Conservation (phyloP, 2,329 filamentous ascomycete genomes). For the Aquanectria penicillioides region DNA sequence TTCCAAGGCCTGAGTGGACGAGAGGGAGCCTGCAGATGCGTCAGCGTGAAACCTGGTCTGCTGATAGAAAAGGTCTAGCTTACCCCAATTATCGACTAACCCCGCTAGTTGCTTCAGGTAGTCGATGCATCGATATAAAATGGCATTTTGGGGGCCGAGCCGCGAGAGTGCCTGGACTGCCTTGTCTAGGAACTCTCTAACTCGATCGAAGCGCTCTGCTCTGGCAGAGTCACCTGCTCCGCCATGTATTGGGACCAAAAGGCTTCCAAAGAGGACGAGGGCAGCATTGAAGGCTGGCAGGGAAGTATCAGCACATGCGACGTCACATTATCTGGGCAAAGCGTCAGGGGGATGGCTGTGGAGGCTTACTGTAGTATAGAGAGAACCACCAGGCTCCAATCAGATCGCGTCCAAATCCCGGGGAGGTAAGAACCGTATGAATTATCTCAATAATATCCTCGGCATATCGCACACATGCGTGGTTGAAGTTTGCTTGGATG, state of each 20-base stretch:
- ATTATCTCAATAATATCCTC: conserved; percentile 26
- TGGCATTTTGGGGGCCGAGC: conserved; percentile 8
- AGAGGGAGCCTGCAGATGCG: neutral
- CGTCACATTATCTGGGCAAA: neutral
- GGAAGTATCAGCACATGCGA: neutral
- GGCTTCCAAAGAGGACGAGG: conserved; percentile 18
- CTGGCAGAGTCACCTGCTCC: neutral
- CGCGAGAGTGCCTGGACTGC: neutral
- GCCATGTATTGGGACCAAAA: conserved; percentile 7
- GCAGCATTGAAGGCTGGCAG: conserved; percentile 25
- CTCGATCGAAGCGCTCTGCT: neutral
- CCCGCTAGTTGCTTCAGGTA: neutral
- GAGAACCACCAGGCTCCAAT: conserved; percentile 35
- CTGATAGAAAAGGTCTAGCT: neutral
- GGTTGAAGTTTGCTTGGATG: conserved; percentile 25
- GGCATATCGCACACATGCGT: conserved; percentile 8
- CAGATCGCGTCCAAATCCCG: conserved; percentile 9
- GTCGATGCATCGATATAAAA: conserved; percentile 10
- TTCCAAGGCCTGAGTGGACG: neutral
- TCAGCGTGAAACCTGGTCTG: neutral
- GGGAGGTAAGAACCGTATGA: conserved; percentile 2
- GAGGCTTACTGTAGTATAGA: conserved; percentile 26
- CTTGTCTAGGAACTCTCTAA: neutral
- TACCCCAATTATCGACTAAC: conserved; percentile 7
- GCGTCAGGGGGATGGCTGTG: neutral